A percentile compares a stretch with the other conserved stretches of the same genome.
These are phyloP conservation scores for Umbelopsis isabellina DNA, from an alignment of 192 early-diverging fungal species.

Conservation along the genomic window DNA sequence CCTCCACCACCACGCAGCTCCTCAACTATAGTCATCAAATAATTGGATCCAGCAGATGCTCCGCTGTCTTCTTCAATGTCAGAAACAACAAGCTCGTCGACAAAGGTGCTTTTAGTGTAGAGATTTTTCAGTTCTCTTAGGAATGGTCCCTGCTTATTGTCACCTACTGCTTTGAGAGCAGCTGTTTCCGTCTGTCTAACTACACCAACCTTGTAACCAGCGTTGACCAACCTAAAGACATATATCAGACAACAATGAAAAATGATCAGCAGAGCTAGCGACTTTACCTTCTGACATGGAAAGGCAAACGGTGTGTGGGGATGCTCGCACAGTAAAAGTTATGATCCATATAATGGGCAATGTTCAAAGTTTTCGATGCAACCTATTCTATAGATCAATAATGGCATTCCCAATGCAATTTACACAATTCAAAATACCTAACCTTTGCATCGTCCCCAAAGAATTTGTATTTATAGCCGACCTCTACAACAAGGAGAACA, in stretches of 20 bases:
- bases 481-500: conserved; percentile 82
- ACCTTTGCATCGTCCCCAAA: conserved; percentile 89
- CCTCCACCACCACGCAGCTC: conserved; percentile 44
- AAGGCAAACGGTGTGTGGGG: conserved; percentile 74
- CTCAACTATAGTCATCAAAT: conserved; percentile 57
- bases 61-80: conserved; percentile 34
- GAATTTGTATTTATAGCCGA: conserved; percentile 94
- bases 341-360: conserved; percentile 79
- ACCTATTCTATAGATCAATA: conserved; percentile 42
- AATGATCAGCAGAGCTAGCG: neutral
- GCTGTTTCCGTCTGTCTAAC: conserved; percentile 86
- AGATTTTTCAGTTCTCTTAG: conserved; percentile 65
- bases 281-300: conserved; percentile 59
- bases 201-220: conserved; percentile 87
- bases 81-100: conserved; percentile 44
- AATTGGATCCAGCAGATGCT: conserved; percentile 31
- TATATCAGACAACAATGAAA: neutral
- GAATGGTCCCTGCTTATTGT: conserved; percentile 70
- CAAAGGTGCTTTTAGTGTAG: conserved; percentile 68
- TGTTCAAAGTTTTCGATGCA: conserved; percentile 75
- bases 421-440: conserved; percentile 29
- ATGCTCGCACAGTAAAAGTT: conserved; percentile 83
- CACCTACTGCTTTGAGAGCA: conserved; percentile 77
- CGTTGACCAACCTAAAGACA: conserved; percentile 63
- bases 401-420: neutral